Base-by-base conservation (phyloP, 2,329 filamentous ascomycete species). In the Aureobasidium sp. region DNA sequence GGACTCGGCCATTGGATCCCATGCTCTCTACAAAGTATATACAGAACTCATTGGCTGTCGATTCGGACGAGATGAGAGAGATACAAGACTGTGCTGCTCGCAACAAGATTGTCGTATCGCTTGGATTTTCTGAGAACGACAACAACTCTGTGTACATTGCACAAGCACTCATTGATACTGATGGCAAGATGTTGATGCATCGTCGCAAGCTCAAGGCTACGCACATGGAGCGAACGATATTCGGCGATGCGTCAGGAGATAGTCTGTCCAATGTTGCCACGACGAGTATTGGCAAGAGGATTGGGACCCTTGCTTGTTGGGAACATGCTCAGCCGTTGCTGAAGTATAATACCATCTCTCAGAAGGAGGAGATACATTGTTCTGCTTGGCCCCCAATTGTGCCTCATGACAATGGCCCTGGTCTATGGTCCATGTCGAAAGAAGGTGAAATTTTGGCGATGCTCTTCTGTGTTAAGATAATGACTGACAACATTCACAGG, bases 141-240 rank as follows among this genome's bases (percentile, higher is more conserved):
- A 69, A 71, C 20, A 69, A 76, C 44, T 73, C 69, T n/a, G 66
- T 77, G 0, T 78, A 77, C 66, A 76, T 77, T 37, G 64, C 72
- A 0, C 75, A 78, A 66, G 71, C 70, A n/a, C 67, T 72, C 27
- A 76, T 78, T 53, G 67, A 67, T 15, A 63, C 70, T 0, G 60
- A 66, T 6, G 76, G 76, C 1, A 64, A 68, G 12, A 66, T 77
- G 13, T 47, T 71, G 29, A 75, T 75, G 71, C 69, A 70, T 59
- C 66, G 75, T 12, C 67, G 76, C 5, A 78, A 78, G 63, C 68
- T 78, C 66, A 78, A 77, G 68, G 72, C 75, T 0, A 77, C 76
- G 3, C 76, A 78, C 56, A 75, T 77, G 72, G 76, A 78, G 64
- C 70, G 76, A 6, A 76, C 76, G 0, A 69, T 78, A 17, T 78